Conservation (phyloP, 208 protist genomes). For the Trypanosoma mega region DNA sequence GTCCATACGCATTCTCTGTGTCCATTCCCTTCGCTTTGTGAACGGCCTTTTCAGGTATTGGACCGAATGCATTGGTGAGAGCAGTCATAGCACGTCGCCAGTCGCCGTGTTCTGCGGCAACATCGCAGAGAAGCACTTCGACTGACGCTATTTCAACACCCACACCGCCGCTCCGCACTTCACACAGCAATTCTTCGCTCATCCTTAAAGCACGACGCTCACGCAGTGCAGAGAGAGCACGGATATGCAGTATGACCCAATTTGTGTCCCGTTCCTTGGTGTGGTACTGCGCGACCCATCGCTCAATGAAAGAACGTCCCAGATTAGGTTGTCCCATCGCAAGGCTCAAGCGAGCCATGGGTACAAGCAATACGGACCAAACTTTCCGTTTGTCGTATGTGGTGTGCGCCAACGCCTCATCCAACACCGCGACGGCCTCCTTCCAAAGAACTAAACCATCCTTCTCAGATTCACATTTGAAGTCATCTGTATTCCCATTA, state of each 20-base stretch:
- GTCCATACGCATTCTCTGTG: too few species aligned
- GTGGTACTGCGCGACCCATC: constrained; percentile 38
- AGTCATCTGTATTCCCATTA: too few species aligned
- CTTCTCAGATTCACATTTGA: too few species aligned
- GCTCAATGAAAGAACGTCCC: constrained; percentile 47
- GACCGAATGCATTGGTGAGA: constrained; percentile 27
- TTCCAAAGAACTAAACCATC: too few species aligned
- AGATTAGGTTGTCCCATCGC: constrained; percentile 30
- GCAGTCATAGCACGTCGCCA: constrained; percentile 51
- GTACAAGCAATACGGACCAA: constrained; percentile 43
- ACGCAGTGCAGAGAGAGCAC: constrained; percentile 42
- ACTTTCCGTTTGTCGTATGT: constrained; percentile 48
- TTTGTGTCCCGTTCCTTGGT: constrained; percentile 22
- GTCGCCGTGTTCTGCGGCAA: constrained; percentile 41
- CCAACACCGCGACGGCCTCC: too few species aligned
- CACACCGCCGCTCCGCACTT: too few species aligned
- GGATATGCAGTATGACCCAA: constrained; percentile 39
- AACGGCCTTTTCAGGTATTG: too few species aligned
- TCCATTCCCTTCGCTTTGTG: too few species aligned
- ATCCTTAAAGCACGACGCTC: constrained; percentile 34
- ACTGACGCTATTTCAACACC: too few species aligned
- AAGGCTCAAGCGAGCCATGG: constrained; percentile 47
- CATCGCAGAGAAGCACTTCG: constrained; percentile 38
- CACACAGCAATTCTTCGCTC: constrained; percentile 26
- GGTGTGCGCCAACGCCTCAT: too few species aligned